phyloP scores from a whole-genome alignment of 1,284 basidiomycete species.

The Rhodotorula sp. region DNA sequence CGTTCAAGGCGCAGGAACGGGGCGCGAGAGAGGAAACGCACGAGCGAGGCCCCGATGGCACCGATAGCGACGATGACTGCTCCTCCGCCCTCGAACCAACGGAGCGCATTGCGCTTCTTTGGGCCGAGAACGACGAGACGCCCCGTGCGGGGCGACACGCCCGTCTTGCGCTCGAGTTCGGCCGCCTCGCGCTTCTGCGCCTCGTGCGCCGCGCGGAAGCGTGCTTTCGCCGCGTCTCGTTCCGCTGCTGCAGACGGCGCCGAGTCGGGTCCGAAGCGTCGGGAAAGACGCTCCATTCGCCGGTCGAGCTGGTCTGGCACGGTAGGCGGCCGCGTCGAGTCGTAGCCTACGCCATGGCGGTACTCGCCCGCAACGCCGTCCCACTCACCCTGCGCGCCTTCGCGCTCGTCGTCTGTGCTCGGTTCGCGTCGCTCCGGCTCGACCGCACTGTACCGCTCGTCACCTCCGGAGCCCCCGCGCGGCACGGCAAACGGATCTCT shows the following conservation, averaged over 20 bases:
- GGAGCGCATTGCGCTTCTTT: slow-evolving; percentile 4
- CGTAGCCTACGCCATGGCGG: slow-evolving; percentile 18
- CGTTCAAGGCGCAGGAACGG: too few species aligned
- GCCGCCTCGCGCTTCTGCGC: background rate
- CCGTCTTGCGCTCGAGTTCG: slow-evolving; percentile 3
- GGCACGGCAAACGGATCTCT: too few species aligned
- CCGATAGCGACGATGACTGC: slow-evolving; percentile 5
- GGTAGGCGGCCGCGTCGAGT: background rate
- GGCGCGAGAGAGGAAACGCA: background rate
- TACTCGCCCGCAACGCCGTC: background rate
- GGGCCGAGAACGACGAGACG: slow-evolving; percentile 4
- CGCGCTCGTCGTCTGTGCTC: background rate
- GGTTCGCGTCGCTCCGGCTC: background rate
- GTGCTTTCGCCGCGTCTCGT: background rate
- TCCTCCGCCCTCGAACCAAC: slow-evolving; percentile 4
- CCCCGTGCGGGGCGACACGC: too few species aligned
- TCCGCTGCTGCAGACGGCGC: background rate
- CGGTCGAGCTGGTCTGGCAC: background rate
- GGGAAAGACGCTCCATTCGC: background rate
- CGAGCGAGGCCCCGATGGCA: slow-evolving; percentile 3
- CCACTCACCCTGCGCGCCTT: background rate
- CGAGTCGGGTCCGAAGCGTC: slow-evolving; percentile 1
- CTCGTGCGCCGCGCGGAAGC: background rate
- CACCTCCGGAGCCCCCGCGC: too few species aligned
- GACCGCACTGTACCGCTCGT: too few species aligned